Base-by-base conservation (phyloP, 257 asterid genomes). In the Forsythia viridissima region DNA sequence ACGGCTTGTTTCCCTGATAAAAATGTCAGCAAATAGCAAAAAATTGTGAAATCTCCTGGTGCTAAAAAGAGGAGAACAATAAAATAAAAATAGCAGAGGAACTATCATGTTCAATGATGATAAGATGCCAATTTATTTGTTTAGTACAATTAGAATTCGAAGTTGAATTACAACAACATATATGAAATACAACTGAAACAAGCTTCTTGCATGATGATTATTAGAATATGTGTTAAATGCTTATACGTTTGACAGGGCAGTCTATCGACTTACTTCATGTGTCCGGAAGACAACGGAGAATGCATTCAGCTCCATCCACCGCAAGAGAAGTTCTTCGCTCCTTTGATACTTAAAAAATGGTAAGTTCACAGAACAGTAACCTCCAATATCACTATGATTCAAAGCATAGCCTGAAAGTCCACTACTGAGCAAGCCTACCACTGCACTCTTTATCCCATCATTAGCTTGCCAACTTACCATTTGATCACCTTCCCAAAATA, bases 401-500 rank as follows among this genome's bases (percentile, higher is more conserved):
- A 95, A 90, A 57, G 98, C 91, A 81, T 86, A 95, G 10, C 99
- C 99, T 13, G 97, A 91, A 73, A 95, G 83, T 6, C 99, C 97
- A 77, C 99, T 87, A 68, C 94, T 93, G 15, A 95, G 90, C 82
- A 95, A 84, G 67, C 99, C 99, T 42, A 90, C 88, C 2, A 94
- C 97, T 13, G 99, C 91, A 84, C 98, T 94, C 84, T 94, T 94
- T 80, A 94, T 91, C 75, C 99, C 99, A 77, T 94, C 99, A 75
- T 94, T 92, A n/a, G 91, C 82, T 84, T 93, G 97, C 99, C 99
- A 94, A 76, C 99, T 94, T 52, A 94, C 98, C 99, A 94, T 94
- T 88, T 94, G 99, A 80, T 94, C 99, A 68, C 99, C 99, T 87
- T 94, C 99, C 99, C 99, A 94, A 68, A 93, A 93, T 37, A 94